Evolutionary conservation across 1,284 basidiomycete genomes (phyloP), one percentile per base, ranked within the genome.

Genomic region (Cutaneotrichosporon sp.): DNA sequence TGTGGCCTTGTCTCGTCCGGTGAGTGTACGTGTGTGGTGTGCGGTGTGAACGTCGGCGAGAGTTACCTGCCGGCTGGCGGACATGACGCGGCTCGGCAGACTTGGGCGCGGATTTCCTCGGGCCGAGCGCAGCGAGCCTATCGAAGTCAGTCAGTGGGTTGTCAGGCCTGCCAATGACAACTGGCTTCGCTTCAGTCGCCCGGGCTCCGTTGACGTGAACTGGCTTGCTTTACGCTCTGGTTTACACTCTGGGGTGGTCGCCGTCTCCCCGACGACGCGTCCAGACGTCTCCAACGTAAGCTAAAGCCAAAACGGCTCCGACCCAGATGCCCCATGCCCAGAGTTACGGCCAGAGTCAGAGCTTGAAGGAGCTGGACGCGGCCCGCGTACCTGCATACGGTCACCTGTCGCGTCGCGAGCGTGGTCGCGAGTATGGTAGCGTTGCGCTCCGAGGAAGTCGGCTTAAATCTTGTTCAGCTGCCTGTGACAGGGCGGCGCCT

Each of bases 1-100:
- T 94, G 46, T 82, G 86, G 8, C 90, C 91, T 4, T 92, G 91
- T 1, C 75, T 94, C 8, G 85, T 93, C 56, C 83, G 91, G 88
- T 89, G 68, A 67, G 87, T 82, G 31, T 22, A 11, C 22, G 49
- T 51, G n/a, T 51, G 31, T 16, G 50, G 42, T 46, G 42, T 46
- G 42, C 14, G 40, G 40, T n/a, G 42, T 46, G 16, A 2, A 46
- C 16, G 18, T 7, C 9, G 16, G 42, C 18, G 42, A n/a, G 18
- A 46, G 7, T 1, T 18, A 7, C 16, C 18, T 8, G 2, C 2
- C 6, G 6, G 16, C 5, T 7, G 16, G 42, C 4, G 18, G 42
- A 46, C 42, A n/a, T 46, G 42, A 7, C 42, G 18, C 6, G 6
- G 9, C 42, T 46, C 18, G 42, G 42, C 42, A 46, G 42, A 5